Base-by-base conservation (phyloP, 441 rosid genomes). In the Breynia disticha region DNA sequence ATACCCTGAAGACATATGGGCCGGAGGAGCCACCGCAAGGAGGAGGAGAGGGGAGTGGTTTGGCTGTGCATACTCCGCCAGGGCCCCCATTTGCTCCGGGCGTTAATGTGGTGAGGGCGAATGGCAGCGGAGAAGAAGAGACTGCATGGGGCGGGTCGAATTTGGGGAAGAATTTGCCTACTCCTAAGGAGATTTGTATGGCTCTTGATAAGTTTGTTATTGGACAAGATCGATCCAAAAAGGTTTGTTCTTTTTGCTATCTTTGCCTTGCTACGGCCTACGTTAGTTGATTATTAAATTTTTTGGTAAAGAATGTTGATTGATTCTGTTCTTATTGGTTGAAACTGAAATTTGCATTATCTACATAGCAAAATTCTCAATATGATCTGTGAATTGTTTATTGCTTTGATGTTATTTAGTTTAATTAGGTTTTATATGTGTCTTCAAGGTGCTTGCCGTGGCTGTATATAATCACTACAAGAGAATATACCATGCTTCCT, bases 391-490 rank as follows among this genome's bases (percentile, higher is more conserved):
- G 19, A 11, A 20, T 1, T 37, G 5, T 44, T 10, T 46, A 0
- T 32, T 20, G 43, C 14, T 41, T 43, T 19, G 20, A 28, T 21
- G 44, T 39, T 10, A 32, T 15, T 44, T 46, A 28, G 2, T 51
- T 51, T 15, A 35, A 13, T 7, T 28, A 19, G 20, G 44, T 17
- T 48, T 54, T 19, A 15, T 55, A 20, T 63, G 56, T 61, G 47
- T 66, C 52, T 61, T 69, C 45, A 80, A 87, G 98, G 95, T 91
- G 61, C 87, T 91, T 57, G 74, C 96, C 35, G 96, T 91, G 32
- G 98, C 96, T 65, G 96, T 91, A 51, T 82, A 91, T 63, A 91
- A 91, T 57, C 98, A 91, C 66, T 91, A 91, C 61, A 91, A 87
- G 82, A 83, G 96, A 77, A 79, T 91, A 65, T 75, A 74, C 63